Base-by-base conservation (phyloP, 2,329 filamentous ascomycete genomes). In the Penicillium sp. region DNA sequence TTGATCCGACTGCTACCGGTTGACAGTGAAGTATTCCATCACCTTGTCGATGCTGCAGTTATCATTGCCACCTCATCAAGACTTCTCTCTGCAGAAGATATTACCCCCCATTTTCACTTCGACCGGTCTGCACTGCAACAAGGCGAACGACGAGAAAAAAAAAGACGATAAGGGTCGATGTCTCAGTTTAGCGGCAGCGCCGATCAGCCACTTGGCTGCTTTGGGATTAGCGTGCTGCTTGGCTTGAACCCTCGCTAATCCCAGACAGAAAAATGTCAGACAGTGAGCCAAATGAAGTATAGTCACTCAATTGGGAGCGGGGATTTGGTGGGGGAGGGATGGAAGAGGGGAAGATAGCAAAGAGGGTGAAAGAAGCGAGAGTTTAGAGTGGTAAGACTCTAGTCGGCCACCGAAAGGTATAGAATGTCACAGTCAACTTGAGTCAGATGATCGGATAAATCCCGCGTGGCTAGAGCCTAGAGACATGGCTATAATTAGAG, bases 111-210 rank as follows among this genome's bases (percentile, higher is more conserved):
- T 61, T 56, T 34, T 5, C 34, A 44, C 37, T 2, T 10, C 24
- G 31, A 54, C 56, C 28, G 11, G 54, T 52, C 52, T 24, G 54
- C 39, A 39, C 51, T 56, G 50, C 46, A 58, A 56, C 24, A 14
- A 53, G 28, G 42, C 46, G 28, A 55, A 42, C 24, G 29, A 14
- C 18, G 19, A 42, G 28, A 55, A 42, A 34, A 55, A 21, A 37
- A 37, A 37, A 14, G 60, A 49, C 28, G 34, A 52, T 36, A 37
- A 37, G 34, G 34, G 34, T 37, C 18, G 34, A 56, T 63, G 62
- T 64, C 60, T 64, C 56, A 63, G 54, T 51, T 39, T 52, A 37
- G 54, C 39, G 48, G 44, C 36, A 40, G 47, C 33, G 52, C 43
- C 45, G 54, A 58, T 60, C 56, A 51, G 26, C 26, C 26, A 55